A percentile compares a stretch with the other conserved stretches of the same genome.
Conservation (phyloP, 805 yeast genomes). For the Cyberlindnera saturnus region DNA sequence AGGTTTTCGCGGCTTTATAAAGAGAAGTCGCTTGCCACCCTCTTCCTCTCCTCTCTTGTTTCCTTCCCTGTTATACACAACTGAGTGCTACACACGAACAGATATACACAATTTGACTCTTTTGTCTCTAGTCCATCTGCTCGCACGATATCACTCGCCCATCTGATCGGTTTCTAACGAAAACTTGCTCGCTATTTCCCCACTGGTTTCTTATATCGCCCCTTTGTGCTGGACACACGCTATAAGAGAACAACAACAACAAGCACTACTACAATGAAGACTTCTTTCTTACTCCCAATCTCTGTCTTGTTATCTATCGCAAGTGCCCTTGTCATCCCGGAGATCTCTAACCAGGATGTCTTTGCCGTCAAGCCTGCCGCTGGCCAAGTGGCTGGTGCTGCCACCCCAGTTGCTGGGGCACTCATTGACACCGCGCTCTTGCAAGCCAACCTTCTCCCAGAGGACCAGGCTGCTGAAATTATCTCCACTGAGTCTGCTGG, state of each 20-base stretch:
- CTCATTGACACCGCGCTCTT: slow-evolving; percentile 13
- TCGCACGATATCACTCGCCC: too few relatives aligned
- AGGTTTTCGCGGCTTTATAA: too few relatives aligned
- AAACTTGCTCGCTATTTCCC: background rate
- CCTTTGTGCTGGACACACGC: too few relatives aligned
- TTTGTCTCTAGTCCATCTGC: too few relatives aligned
- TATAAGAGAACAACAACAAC: background rate
- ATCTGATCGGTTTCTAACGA: background rate
- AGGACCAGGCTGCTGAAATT: slow-evolving; percentile 37
- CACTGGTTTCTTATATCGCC: background rate
- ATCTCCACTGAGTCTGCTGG: slow-evolving; percentile 34
- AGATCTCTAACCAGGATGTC: slow-evolving; percentile 35
- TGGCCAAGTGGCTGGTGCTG: slow-evolving; percentile 6
- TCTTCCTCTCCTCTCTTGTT: too few relatives aligned
- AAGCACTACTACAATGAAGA: slow-evolving; percentile 1
- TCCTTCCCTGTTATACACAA: too few relatives aligned
- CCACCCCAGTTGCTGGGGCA: slow-evolving; percentile 14
- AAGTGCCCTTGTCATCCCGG: slow-evolving; percentile 59
- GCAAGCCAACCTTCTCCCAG: slow-evolving; percentile 9
- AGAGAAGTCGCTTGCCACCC: too few relatives aligned
- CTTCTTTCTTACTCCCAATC: slow-evolving; percentile 25
- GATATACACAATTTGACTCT: too few relatives aligned
- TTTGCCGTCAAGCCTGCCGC: slow-evolving; percentile 21
- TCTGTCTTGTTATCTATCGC: slow-evolving; percentile 35
- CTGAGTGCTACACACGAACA: too few relatives aligned